phyloP scores from a whole-genome alignment of 2,329 filamentous ascomycete genomes.

The Penicillium rolfsii region DNA sequence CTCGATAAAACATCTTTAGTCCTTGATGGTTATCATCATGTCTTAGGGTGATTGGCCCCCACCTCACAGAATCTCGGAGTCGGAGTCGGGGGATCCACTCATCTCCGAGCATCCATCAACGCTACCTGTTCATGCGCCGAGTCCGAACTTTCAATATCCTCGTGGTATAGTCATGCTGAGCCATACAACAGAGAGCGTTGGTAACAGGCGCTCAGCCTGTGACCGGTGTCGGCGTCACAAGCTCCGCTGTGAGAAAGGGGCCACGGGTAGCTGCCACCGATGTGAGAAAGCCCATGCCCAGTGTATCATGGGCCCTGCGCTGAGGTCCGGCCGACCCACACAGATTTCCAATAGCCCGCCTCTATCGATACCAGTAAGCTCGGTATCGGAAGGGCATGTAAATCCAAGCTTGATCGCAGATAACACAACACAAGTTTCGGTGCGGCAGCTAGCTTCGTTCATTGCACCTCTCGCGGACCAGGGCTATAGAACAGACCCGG shows the following conservation, averaged over 20 bases:
- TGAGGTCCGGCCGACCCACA: slow-evolving; percentile 1
- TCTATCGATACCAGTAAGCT: neutral
- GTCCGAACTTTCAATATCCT: neutral
- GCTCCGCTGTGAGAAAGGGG: slow-evolving; percentile 9
- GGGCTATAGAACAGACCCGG: neutral
- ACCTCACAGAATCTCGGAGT: neutral
- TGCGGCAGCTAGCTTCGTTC: neutral
- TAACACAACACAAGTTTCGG: neutral
- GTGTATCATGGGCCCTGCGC: slow-evolving; percentile 8
- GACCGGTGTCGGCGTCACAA: slow-evolving; percentile 11
- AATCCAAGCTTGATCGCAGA: neutral
- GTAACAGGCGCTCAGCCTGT: slow-evolving; percentile 9
- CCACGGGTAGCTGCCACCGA: slow-evolving; percentile 4
- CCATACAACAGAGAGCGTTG: neutral
- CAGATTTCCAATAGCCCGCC: neutral
- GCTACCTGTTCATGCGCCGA: neutral
- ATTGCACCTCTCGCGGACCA: neutral
- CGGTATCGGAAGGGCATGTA: neutral
- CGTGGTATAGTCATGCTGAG: neutral
- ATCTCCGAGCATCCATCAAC: neutral
- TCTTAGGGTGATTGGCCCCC: neutral
- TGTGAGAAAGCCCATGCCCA: slow-evolving; percentile 9
- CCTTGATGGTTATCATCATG: no score
- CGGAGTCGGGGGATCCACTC: neutral
- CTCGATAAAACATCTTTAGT: no score